Evolutionary conservation across 768 basidiomycete genomes (phyloP), one percentile per base, ranked within the genome.

Genomic region (Boletales sp.): DNA sequence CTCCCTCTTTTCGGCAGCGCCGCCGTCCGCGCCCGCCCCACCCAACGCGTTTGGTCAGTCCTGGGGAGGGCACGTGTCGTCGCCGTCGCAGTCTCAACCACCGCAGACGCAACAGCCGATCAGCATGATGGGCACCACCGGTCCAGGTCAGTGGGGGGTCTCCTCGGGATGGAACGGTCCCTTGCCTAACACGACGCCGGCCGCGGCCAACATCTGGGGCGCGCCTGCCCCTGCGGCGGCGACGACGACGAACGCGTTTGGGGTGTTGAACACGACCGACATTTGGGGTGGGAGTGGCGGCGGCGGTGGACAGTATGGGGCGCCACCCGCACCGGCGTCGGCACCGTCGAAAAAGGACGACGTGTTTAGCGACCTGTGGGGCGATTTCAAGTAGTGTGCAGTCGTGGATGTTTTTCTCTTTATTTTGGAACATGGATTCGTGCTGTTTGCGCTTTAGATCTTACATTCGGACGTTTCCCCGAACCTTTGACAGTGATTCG

Each of bases 291-390:
- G 63, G 14, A n/a, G n/a, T n/a, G 55, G 71, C 2, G 38, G 63
- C n/a, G 46, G 68, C 14, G 75, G 72, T 50, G 68, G 64, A 47
- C 55, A 72, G 54, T 60, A 61, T 44, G 61, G 54, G 21, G 53
- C 66, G 28, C 62, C 66, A 44, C 54, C 72, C 1, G 18, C 70
- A n/a, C 53, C 62, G 1, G 63, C n/a, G n/a, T n/a, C n/a, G n/a
- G n/a, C n/a, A n/a, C n/a, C 62, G 43, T 63, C 70, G 52, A 84
- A 86, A 73, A 86, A 79, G 68, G 89, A 90, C 54, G 89, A 92
- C 58, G 82, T 73, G 8, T 91, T 91, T 61, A 87, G 86, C 8
- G 87, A 91, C 67, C 66, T 92, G 43, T 91, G 90, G 90, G 87
- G 87, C 43, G 81, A 83, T 35, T 88, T 88, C 67, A 90, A 90